Base-by-base conservation (phyloP, 805 yeast genomes). In the Candida quercuum region DNA sequence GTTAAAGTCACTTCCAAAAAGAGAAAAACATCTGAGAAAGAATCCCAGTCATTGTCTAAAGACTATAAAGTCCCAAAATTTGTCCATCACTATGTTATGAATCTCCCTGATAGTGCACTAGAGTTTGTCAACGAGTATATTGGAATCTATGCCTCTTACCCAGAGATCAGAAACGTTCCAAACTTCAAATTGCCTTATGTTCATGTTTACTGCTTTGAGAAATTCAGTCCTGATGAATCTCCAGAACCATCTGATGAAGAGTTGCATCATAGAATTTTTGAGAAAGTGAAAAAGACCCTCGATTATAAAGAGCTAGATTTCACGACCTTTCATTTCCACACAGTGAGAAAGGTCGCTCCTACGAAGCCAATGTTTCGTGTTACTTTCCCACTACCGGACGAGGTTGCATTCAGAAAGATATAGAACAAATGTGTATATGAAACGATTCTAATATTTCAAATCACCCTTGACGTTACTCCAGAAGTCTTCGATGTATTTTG, bases 331-430 rank as follows among this genome's bases (percentile, higher is more conserved):
- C 53, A 61, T 0, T 84, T 91, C 61, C 98, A 91, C 53, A 64
- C 82, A 46, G 99, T 93, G 9, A 77, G 99, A 56, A 81, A 80
- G 57, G 99, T 93, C 7, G 91, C 99, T 1, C 99, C 99, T 4
- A 86, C 97, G 6, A 93, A 93, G 56, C 91, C 91, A 24, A 93
- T 93, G 99, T 89, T 76, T 57, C 87, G 97, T 61, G 84, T 87
- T 4, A 69, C 88, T 6, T 89, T 89, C 60, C 59, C 60, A 51
- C 67, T 93, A 23, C 94, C 95, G 0, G 70, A 67, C 47, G 76
- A 71, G 40, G 78, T 81, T 37, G 86, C 84, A 7, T 80, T 79
- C 37, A 55, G 57, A 45, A 41, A 38, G 26, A 13, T 29, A 12
- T 33, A 21, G 18, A 20, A 11, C 11, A 10, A 14, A 17, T 29